These are phyloP conservation scores for Mucor piriformis DNA, from an alignment of 371 early-diverging fungal genomes.

Conservation along the genomic window DNA sequence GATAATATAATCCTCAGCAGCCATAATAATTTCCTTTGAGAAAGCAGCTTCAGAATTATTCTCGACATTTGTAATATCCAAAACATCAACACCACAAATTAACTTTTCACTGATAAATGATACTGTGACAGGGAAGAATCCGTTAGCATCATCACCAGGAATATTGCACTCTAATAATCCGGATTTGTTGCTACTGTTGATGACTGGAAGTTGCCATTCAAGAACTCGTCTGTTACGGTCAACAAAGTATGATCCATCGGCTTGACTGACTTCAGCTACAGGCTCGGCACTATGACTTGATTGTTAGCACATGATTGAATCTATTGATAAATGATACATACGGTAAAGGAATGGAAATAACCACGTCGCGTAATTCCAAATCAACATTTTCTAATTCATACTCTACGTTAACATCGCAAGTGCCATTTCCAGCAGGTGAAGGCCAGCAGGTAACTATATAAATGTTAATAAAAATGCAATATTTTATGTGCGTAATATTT, in stretches of 20 bases:
- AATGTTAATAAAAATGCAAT: neutral
- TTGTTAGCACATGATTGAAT: too few relatives aligned
- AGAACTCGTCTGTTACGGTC: constrained; percentile 71
- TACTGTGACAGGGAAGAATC: constrained; percentile 90
- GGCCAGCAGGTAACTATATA: constrained; percentile 94
- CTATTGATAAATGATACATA: constrained; percentile 46
- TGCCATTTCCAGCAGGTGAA: constrained; percentile 85
- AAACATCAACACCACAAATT: constrained; percentile 78
- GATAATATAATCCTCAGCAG: constrained; percentile 75
- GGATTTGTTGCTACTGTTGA: constrained; percentile 73
- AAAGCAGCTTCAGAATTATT: constrained; percentile 61
- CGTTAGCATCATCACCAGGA: constrained; percentile 76
- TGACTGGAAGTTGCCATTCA: constrained; percentile 87
- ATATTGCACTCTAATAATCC: constrained; percentile 90
- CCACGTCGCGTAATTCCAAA: constrained; percentile 84
- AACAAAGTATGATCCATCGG: constrained; percentile 79
- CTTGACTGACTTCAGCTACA: constrained; percentile 74
- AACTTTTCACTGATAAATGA: constrained; percentile 73
- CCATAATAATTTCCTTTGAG: constrained; percentile 66
- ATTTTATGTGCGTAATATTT: too few relatives aligned
- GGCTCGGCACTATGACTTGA: constrained; percentile 62
- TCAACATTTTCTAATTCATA: constrained; percentile 82
- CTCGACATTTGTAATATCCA: constrained; percentile 54
- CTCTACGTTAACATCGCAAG: constrained; percentile 92
- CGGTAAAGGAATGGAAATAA: constrained; percentile 89